Evolutionary conservation across 768 basidiomycete genomes (phyloP).

Genomic region (Rhodotorula babjevae): DNA sequence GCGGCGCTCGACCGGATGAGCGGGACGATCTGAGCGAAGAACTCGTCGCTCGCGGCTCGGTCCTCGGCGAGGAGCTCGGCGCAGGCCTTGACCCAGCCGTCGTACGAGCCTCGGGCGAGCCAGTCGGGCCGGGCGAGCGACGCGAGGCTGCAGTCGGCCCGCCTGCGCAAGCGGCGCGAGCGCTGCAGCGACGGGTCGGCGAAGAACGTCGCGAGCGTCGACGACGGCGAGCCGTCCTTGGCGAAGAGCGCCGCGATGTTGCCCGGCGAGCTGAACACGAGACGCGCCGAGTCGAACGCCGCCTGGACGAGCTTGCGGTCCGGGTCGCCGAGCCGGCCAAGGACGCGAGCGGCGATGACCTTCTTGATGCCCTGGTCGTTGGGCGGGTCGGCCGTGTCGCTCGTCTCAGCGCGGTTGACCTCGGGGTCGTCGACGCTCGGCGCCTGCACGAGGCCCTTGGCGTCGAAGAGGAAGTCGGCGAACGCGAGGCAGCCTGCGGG

Average conservation of each 20-base stretch:
- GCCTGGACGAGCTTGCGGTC: background rate
- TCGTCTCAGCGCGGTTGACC: background rate
- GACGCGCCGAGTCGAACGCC: conserved; percentile 13
- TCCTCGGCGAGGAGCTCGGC: conserved; percentile 28
- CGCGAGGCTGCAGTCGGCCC: background rate
- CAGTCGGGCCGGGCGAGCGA: background rate
- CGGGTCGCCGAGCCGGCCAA: background rate
- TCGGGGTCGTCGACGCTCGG: conserved; percentile 13
- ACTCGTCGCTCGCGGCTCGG: conserved; percentile 49
- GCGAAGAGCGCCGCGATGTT: background rate
- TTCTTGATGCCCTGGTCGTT: conserved; percentile 20
- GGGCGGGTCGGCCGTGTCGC: background rate
- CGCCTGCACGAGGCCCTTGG: conserved; percentile 4
- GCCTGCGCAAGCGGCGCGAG: background rate
- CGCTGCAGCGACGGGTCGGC: conserved; percentile 7
- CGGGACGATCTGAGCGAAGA: conserved; percentile 64
- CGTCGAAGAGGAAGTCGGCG: conserved; percentile 26
- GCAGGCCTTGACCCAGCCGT: conserved; percentile 20
- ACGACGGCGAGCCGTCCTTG: background rate
- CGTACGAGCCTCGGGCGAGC: background rate
- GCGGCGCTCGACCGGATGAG: conserved; percentile 57
- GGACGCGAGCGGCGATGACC: conserved; percentile 4
- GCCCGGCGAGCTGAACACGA: conserved; percentile 12
- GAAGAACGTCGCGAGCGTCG: background rate
- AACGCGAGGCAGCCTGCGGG: conserved; percentile 19